Evolutionary conservation across 371 early-diverging fungal species (phyloP), one percentile per base, ranked within the genome.

Genomic region (Parasitella parasitica): DNA sequence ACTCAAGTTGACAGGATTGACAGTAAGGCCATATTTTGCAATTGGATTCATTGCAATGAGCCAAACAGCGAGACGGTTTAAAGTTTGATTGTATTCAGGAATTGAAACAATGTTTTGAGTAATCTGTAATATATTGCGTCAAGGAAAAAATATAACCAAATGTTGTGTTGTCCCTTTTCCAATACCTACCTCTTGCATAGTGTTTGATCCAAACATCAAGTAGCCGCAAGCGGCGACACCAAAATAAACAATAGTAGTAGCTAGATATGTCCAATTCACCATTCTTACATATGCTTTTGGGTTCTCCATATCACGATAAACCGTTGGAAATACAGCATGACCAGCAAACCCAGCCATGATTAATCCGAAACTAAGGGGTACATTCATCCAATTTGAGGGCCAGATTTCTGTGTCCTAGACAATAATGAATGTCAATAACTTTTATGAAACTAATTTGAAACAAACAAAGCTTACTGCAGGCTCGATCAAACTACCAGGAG

Each of bases 181-280:
- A n/a, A n/a, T n/a, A n/a, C n/a, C n/a, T 72, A 84, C 85, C 76
- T 89, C 89, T 67, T 86, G 77, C 71, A 77, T 72, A 9, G 82
- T 78, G 13, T 48, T 63, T 57, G 77, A 69, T 0, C 91, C 93
- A 84, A 91, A 92, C 93, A 91, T 93, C 13, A 79, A 22, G 71
- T 91, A 91, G 7, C 93, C 91, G 57, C 71, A 69, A n/a, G 71
- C 71, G n/a, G 74, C 77, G 3, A 80, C 73, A 16, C 56, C 57
- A 30, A 75, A 66, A 41, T 77, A 80, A 22, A 77, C 70, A 12
- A 68, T 20, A 4, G 74, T 63, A 8, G 77, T 72, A 0, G 62
- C 67, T 0, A 69, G 12, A 51, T 80, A 80, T n/a, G 76, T 72
- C n/a, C 38, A 71, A 35, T 80, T 77, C 8, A 80, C 81, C 81